These are phyloP conservation scores for Trichosporon ovoides DNA, from an alignment of 1,284 basidiomycete genomes.

Conservation along the genomic window DNA sequence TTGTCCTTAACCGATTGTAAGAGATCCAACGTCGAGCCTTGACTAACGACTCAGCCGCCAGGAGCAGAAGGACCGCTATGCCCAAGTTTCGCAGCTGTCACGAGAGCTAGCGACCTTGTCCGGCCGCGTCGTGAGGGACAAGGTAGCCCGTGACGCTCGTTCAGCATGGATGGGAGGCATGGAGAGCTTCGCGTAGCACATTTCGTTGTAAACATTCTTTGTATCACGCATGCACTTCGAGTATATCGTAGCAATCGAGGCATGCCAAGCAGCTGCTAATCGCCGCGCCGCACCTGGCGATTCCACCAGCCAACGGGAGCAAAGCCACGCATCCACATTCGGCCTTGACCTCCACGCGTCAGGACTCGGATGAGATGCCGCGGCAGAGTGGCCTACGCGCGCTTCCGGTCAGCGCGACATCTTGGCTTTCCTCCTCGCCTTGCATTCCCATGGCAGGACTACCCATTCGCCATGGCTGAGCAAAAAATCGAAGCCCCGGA, in stretches of 20 bases:
- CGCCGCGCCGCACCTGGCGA: background rate
- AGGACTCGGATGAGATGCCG: background rate
- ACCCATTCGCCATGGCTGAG: conserved; percentile 2
- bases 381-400: background rate
- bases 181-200: conserved; percentile 18
- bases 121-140: conserved; percentile 29
- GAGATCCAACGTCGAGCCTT: conserved; percentile 28
- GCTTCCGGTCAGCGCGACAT: background rate
- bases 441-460: conserved; percentile 1
- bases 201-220: conserved; percentile 16
- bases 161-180: conserved; percentile 17
- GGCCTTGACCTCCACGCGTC: conserved; percentile 4
- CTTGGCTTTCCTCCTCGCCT: background rate
- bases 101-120: conserved; percentile 58
- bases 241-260: background rate
- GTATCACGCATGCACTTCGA: conserved; percentile 6
- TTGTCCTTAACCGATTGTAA: conserved; percentile 83
- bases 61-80: conserved; percentile 74
- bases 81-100: conserved; percentile 74
- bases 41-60: conserved; percentile 58
- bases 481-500: background rate
- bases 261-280: background rate
- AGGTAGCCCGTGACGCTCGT: conserved; percentile 23
- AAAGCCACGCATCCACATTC: background rate
- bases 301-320: background rate